Conservation (phyloP, 2,329 filamentous ascomycete species). For the Aspergillus sp. region DNA sequence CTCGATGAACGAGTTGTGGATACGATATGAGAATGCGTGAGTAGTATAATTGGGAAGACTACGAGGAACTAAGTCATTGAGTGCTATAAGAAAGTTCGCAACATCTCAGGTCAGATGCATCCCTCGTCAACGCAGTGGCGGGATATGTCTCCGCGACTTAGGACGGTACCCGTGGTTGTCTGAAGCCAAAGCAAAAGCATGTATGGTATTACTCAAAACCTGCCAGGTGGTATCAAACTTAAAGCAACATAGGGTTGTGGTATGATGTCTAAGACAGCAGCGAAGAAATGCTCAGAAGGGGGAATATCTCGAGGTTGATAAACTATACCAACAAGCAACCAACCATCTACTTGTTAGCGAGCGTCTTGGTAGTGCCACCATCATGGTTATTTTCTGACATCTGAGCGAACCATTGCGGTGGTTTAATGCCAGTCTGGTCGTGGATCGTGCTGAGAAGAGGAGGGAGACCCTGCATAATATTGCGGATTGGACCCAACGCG, state of each 20-base stretch:
- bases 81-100: not conserved
- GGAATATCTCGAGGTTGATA: not conserved
- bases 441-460: constrained; percentile 84
- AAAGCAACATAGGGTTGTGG: not conserved
- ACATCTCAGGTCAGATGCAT: not conserved
- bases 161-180: not conserved
- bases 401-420: constrained; percentile 72
- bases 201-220: not conserved
- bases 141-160: not conserved
- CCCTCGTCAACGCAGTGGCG: not conserved
- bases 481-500: constrained; percentile 68
- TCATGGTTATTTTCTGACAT: constrained; percentile 45
- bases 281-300: not conserved
- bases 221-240: not conserved
- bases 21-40: not conserved
- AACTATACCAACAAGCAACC: not conserved
- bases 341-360: constrained; percentile 5
- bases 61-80: not conserved
- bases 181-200: not conserved
- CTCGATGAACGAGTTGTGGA: not conserved
- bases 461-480: constrained; percentile 82
- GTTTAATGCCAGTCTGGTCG: constrained; percentile 82
- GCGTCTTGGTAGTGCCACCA: not conserved
- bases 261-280: not conserved
- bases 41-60: not conserved